These are phyloP conservation scores for Solanum hybrid DNA, from an alignment of 305 asterid genomes.

Conservation along the genomic window DNA sequence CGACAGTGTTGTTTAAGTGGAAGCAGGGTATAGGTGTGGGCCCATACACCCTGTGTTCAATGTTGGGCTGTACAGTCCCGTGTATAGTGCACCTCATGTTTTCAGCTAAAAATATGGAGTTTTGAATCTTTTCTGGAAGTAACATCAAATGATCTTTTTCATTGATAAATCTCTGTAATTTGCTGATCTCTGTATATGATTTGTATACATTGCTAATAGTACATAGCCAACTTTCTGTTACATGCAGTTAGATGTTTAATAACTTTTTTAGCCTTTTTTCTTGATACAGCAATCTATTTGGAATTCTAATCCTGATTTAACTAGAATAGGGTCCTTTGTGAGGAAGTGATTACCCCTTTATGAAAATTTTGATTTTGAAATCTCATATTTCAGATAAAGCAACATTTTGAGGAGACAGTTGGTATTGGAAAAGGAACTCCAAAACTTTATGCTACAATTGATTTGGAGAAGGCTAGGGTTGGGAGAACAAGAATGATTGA, in stretches of 20 bases:
- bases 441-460: slow-evolving; percentile 59
- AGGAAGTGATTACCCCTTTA: background rate
- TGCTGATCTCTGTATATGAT: background rate
- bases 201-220: background rate
- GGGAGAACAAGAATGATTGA: slow-evolving; percentile 59
- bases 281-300: background rate
- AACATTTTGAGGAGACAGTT: slow-evolving; percentile 49
- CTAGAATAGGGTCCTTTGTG: background rate
- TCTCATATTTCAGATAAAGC: slow-evolving; percentile 33
- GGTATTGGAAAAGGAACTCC: slow-evolving; percentile 57
- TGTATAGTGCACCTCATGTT: background rate
- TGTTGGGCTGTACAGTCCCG: background rate
- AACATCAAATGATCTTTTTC: background rate
- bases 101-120: background rate
- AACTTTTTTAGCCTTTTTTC: background rate
- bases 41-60: background rate
- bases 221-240: background rate
- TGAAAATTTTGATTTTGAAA: background rate
- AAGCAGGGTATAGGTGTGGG: background rate
- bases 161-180: background rate
- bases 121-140: background rate
- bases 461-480: slow-evolving; percentile 64
- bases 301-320: background rate
- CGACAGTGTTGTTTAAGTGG: background rate
- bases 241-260: background rate